Evolutionary conservation across 2,329 filamentous ascomycete species (phyloP).

Genomic region (Apiospora koreana): DNA sequence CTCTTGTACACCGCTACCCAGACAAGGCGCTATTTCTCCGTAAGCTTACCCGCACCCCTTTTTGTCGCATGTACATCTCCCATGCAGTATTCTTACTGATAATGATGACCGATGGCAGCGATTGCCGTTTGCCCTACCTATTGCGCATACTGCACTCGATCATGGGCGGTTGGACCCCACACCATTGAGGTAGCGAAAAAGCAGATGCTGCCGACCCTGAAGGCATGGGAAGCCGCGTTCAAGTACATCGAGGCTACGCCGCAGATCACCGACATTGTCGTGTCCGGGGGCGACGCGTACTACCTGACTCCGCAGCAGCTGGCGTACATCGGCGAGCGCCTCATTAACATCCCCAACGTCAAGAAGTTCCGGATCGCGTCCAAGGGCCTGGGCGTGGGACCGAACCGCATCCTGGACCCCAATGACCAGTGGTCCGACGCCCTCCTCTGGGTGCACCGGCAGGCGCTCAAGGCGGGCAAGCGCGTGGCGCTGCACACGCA

Average conservation of each 20-base stretch:
- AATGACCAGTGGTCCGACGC: slow-evolving; percentile 54
- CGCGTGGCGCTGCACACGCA: slow-evolving; percentile 65
- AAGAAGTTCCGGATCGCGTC: slow-evolving; percentile 61
- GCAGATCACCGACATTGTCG: slow-evolving; percentile 57
- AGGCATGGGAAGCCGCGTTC: slow-evolving; percentile 58
- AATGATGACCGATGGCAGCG: slow-evolving; percentile 38
- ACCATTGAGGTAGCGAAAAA: slow-evolving; percentile 51
- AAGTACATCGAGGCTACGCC: slow-evolving; percentile 54
- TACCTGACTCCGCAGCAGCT: slow-evolving; percentile 56
- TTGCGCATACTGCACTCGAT: slow-evolving; percentile 63
- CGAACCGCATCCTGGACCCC: slow-evolving; percentile 54
- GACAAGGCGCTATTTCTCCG: slow-evolving; percentile 64
- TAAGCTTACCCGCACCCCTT: slow-evolving; percentile 33
- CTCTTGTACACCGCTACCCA: slow-evolving; percentile 64
- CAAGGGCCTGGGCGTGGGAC: slow-evolving; percentile 62
- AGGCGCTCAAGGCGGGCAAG: slow-evolving; percentile 55
- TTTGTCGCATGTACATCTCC: not conserved
- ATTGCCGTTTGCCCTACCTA: slow-evolving; percentile 63
- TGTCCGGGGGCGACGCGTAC: slow-evolving; percentile 65
- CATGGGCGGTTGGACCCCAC: slow-evolving; percentile 57
- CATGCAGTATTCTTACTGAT: slow-evolving; percentile 21
- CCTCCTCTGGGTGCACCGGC: slow-evolving; percentile 51
- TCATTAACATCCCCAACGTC: slow-evolving; percentile 59
- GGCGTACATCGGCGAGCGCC: slow-evolving; percentile 51
- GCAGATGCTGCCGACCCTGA: slow-evolving; percentile 37